Evolutionary conservation across 495 filamentous ascomycete species (phyloP).

Genomic region (Neurospora cerealis): DNA sequence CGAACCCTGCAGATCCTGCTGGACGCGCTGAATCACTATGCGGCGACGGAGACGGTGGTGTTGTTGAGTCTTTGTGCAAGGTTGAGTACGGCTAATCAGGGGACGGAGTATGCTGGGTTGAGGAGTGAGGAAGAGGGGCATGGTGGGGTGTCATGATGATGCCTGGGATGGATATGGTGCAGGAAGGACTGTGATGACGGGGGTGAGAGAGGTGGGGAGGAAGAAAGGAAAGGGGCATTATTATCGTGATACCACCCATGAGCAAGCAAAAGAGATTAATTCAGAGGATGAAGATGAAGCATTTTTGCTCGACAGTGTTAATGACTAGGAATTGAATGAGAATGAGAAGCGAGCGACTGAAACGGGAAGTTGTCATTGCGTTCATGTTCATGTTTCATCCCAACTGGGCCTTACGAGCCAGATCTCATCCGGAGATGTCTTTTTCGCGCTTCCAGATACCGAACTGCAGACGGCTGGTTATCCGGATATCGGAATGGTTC

Average conservation of each 20-base stretch:
- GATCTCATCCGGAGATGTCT: not conserved
- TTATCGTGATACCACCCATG: not conserved
- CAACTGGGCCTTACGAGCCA: not conserved
- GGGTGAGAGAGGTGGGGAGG: too few relatives aligned
- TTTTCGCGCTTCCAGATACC: not conserved
- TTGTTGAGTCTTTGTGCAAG: slow-evolving; percentile 75
- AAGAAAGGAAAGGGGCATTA: too few relatives aligned
- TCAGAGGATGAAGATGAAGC: not conserved
- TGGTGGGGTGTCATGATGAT: slow-evolving; percentile 10
- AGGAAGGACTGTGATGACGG: too few relatives aligned
- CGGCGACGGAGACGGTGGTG: slow-evolving; percentile 94
- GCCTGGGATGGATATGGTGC: too few relatives aligned
- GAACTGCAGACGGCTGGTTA: not conserved
- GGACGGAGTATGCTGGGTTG: slow-evolving; percentile 44
- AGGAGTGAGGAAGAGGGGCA: slow-evolving; percentile 34
- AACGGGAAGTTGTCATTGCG: not conserved
- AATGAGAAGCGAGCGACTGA: not conserved
- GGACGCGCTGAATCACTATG: slow-evolving; percentile 91
- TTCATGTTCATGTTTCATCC: not conserved
- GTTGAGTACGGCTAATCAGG: slow-evolving; percentile 64
- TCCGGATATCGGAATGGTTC: not conserved
- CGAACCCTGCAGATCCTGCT: slow-evolving; percentile 84
- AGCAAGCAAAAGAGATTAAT: not conserved
- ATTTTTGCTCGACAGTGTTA: not conserved
- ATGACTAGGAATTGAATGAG: too few relatives aligned